Conservation (phyloP, 2,329 filamentous ascomycete species). For the Dichotomopilus funicola region DNA sequence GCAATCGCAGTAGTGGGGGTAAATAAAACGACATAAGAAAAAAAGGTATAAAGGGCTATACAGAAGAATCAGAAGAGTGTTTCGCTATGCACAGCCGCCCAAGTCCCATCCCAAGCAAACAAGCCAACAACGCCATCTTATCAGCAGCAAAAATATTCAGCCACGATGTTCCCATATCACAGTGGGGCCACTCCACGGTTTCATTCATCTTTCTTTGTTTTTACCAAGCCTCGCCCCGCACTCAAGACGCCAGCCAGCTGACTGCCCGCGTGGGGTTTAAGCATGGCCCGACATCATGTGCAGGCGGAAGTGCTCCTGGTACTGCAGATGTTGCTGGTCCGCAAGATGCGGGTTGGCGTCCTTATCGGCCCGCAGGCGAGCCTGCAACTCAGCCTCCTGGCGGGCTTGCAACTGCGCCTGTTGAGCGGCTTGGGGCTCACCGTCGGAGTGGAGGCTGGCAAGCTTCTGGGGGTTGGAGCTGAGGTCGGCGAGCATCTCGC, state of each 20-base stretch:
- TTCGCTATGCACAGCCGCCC: not conserved
- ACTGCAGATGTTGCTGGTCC: slow-evolving; percentile 1
- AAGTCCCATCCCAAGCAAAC: not conserved
- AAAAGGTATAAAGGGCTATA: too few species aligned
- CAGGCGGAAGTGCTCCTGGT: slow-evolving; percentile 2
- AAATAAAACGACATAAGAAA: too few species aligned
- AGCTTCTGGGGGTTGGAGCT: slow-evolving; percentile 31
- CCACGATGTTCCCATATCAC: too few species aligned
- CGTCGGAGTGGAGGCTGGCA: not conserved
- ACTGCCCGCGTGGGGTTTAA: not conserved
- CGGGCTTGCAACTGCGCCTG: not conserved
- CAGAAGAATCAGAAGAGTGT: not conserved
- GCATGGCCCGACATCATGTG: slow-evolving; percentile 1
- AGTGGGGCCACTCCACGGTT: too few species aligned
- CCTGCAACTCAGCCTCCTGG: not conserved
- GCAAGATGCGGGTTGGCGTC: slow-evolving; percentile 1
- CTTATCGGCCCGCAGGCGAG: not conserved
- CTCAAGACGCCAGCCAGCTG: too few species aligned
- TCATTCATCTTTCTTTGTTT: too few species aligned
- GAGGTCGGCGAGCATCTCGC: slow-evolving; percentile 67
- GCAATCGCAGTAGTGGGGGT: too few species aligned
- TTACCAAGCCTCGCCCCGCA: too few species aligned
- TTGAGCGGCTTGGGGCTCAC: not conserved
- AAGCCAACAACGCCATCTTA: too few species aligned
- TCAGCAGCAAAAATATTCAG: too few species aligned